A percentile compares a stretch with the other conserved stretches of the same genome.
phyloP scores from a whole-genome alignment of 441 rosid genomes.

The Populus hybrid region DNA sequence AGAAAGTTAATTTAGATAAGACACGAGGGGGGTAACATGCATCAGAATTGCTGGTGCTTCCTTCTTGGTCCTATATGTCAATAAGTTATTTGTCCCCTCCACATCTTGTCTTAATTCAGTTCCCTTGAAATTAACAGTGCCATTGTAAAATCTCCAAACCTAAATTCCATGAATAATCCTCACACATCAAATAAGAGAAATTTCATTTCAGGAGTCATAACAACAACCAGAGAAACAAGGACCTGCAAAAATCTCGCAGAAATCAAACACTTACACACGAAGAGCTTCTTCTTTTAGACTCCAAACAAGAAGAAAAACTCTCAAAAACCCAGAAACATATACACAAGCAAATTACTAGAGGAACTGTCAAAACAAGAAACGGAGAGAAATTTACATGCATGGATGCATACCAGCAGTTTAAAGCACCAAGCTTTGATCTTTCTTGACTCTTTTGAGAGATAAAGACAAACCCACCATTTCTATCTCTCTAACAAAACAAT shows the following conservation, averaged over 20 bases:
- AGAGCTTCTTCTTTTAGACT: not conserved
- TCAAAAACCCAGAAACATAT: not conserved
- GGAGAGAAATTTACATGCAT: not conserved
- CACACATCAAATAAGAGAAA: not conserved
- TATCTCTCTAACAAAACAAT: not conserved
- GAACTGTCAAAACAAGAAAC: not conserved
- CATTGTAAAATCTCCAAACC: not conserved
- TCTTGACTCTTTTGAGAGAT: not conserved
- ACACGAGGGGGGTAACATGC: not conserved
- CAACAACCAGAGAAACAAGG: not conserved
- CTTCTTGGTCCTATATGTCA: not conserved
- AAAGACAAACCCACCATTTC: not conserved
- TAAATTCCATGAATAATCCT: not conserved
- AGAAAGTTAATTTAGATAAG: not conserved
- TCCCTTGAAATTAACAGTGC: not conserved
- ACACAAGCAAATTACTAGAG: not conserved
- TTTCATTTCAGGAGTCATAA: not conserved
- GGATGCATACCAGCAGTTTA: slow-evolving; percentile 7
- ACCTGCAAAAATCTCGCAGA: not conserved
- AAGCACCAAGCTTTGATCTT: slow-evolving; percentile 2
- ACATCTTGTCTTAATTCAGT: not conserved
- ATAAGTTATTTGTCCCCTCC: not conserved
- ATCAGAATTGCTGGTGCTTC: not conserved
- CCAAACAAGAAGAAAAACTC: not conserved
- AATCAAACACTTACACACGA: not conserved